These are phyloP conservation scores for Stephania yunnanensis DNA, from an alignment of 164 flowering plant genomes.

Conservation along the genomic window DNA sequence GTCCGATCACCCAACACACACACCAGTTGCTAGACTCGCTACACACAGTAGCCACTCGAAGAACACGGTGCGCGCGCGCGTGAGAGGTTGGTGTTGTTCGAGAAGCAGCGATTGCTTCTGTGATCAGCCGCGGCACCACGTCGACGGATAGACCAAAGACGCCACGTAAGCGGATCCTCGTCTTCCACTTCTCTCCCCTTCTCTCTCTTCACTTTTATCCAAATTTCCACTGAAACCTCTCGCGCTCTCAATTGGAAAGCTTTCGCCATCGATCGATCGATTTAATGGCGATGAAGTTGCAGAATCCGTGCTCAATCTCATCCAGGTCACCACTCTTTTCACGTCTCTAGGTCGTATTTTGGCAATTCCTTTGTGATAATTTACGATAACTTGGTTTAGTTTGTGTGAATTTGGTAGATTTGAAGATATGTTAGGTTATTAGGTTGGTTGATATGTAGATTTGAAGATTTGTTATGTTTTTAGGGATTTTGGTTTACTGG, in stretches of 20 bases:
- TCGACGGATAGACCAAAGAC: not conserved
- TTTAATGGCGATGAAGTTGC: slow-evolving; percentile 10
- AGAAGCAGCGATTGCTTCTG: not conserved
- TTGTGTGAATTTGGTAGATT: too few species aligned
- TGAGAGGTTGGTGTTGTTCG: not conserved
- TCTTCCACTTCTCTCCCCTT: not conserved
- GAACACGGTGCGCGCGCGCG: not conserved
- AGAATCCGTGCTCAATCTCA: slow-evolving; percentile 11
- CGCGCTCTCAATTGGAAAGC: not conserved
- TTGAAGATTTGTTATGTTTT: not conserved
- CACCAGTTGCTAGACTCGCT: not conserved
- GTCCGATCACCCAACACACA: not conserved
- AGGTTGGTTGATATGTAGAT: too few species aligned
- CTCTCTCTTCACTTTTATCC: not conserved
- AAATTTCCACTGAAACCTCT: not conserved
- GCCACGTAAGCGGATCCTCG: not conserved
- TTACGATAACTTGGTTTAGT: too few species aligned
- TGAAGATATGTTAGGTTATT: too few species aligned
- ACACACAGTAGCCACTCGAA: not conserved
- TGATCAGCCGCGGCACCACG: not conserved
- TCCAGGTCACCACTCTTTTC: slow-evolving; percentile 4
- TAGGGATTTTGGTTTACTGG: not conserved
- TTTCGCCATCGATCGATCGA: not conserved
- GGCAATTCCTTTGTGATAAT: not conserved
- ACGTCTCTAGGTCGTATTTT: not conserved